Evolutionary conservation across 768 basidiomycete species (phyloP).

Genomic region (Serpula lacrymans): DNA sequence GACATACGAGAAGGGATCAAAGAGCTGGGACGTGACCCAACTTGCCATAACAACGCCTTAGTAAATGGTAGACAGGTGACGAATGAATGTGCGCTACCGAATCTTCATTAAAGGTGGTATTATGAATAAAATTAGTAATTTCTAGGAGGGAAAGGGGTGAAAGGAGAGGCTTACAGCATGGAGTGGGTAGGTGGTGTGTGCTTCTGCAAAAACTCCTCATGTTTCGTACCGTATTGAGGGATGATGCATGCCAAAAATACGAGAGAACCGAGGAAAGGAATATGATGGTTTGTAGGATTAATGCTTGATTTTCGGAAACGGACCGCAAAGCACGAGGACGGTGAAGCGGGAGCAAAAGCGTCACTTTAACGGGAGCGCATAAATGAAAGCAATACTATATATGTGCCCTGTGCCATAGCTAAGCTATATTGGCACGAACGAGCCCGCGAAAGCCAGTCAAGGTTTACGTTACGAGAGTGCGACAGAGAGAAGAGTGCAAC

Average conservation of each 20-base stretch:
- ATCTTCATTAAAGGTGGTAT: too few species aligned
- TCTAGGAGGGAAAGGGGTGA: background rate
- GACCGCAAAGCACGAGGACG: background rate
- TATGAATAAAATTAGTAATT: too few species aligned
- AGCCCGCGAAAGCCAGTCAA: background rate
- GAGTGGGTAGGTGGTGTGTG: too few species aligned
- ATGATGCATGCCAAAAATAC: too few species aligned
- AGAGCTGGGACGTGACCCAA: too few species aligned
- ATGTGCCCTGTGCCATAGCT: background rate
- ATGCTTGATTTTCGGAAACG: too few species aligned
- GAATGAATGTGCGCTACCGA: too few species aligned
- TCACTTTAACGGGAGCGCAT: background rate
- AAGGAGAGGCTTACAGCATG: background rate
- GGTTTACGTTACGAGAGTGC: too few species aligned
- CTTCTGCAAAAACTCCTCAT: constrained; percentile 2
- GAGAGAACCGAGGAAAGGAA: background rate
- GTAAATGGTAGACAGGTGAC: too few species aligned
- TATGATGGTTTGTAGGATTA: background rate
- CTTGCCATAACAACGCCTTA: too few species aligned
- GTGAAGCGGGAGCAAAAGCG: background rate
- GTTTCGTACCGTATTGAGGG: constrained; percentile 1
- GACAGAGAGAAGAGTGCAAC: background rate
- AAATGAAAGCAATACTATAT: too few species aligned
- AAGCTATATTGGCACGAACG: background rate
- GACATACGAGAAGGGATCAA: too few species aligned